phyloP scores from a whole-genome alignment of 768 basidiomycete species.

The Lentinula sp. region DNA sequence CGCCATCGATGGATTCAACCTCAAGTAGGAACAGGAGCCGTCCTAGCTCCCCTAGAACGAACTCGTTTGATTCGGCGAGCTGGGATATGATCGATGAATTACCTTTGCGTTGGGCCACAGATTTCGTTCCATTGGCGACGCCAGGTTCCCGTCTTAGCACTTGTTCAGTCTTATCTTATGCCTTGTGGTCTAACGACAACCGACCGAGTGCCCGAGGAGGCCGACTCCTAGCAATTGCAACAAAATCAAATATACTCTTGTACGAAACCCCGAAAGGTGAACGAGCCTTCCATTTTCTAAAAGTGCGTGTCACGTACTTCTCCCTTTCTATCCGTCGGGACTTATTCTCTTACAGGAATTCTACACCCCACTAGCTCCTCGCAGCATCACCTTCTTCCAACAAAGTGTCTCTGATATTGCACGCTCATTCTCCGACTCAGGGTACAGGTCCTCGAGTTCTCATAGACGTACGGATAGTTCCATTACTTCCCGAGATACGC shows the following conservation, averaged over 20 bases:
- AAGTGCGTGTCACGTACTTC: slow-evolving; percentile 33
- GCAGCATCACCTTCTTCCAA: slow-evolving; percentile 63
- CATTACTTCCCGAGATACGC: slow-evolving; percentile 27
- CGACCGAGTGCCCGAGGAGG: slow-evolving; percentile 37
- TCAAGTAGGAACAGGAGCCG: slow-evolving; percentile 11
- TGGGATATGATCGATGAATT: slow-evolving; percentile 76
- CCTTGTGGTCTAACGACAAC: slow-evolving; percentile 59
- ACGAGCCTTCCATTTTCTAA: slow-evolving; percentile 76
- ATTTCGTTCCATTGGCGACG: slow-evolving; percentile 74
- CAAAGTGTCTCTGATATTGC: slow-evolving; percentile 54
- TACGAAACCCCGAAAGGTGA: slow-evolving; percentile 83
- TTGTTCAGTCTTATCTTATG: slow-evolving; percentile 56
- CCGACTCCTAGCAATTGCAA: slow-evolving; percentile 66
- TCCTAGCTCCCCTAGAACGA: slow-evolving; percentile 18
- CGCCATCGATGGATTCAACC: slow-evolving; percentile 9
- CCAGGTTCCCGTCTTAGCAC: slow-evolving; percentile 58
- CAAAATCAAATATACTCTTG: slow-evolving; percentile 64
- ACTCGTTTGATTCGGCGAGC: slow-evolving; percentile 35
- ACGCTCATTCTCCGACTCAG: slow-evolving; percentile 36
- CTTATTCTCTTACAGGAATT: slow-evolving; percentile 54
- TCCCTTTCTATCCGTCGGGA: not conserved
- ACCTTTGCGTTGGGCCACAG: slow-evolving; percentile 81
- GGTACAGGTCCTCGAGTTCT: slow-evolving; percentile 15
- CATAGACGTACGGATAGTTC: slow-evolving; percentile 40
- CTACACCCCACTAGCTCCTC: slow-evolving; percentile 68